Evolutionary conservation across 2,329 filamentous ascomycete genomes (phyloP), one percentile per base, ranked within the genome.

Genomic region (Xylariaceae sp.): DNA sequence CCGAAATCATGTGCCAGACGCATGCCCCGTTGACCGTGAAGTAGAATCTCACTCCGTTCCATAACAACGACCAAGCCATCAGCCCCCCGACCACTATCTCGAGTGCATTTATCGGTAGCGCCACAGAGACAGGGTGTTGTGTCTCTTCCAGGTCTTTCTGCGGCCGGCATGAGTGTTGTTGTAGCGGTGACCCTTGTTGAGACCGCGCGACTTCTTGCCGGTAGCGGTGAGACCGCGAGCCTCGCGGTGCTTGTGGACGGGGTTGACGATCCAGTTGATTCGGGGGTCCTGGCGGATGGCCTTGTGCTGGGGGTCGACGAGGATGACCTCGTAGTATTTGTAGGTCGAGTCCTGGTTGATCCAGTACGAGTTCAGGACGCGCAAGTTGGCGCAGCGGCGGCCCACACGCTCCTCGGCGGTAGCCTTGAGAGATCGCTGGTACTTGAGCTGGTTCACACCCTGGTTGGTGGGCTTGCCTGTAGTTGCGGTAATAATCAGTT

Each of bases 321-420:
- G 91, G 85, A 99, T 98, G 81, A 98, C 89, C 84, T 99, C 95
- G 86, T 87, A 99, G 90, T 99, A 99, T 88, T 99, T 99, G 91
- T 98, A 99, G 82, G 95, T 99, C 62, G 93, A 97, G 86, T 99
- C 95, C 87, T 98, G 92, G 90, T 99, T 99, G 86, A 99, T 91
- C 96, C 96, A 99, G 93, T 99, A 99, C 66, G 93, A 98, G 90
- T 99, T 99, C 76, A 99, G 90, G 76, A 99, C 95, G 77, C 95
- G 92, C 80, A 99, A 83, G 85, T 99, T 99, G 82, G 93, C 92
- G 85, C 93, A 97, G 79, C 93, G 93, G 81, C 93, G 93, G 76
- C 96, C 95, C 77, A 99, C 93, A 90, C 95, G 95, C 89, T 99
- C 95, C 87, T 99, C 96, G 73, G 96, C 96, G 73, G 95, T 99